phyloP scores from a whole-genome alignment of 371 early-diverging fungal species.

The Lichtheimia ramosa region DNA sequence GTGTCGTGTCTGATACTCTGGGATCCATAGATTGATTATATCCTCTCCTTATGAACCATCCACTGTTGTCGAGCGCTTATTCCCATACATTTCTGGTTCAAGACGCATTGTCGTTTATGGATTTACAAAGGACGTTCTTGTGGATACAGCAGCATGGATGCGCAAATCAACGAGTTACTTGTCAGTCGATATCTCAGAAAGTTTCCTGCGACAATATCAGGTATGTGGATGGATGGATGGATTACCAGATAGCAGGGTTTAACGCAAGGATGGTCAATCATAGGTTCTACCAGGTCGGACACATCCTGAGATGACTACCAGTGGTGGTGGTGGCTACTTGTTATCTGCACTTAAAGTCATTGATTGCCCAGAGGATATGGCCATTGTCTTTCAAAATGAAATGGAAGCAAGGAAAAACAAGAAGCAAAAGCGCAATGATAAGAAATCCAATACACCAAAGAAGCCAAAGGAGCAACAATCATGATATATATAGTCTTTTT shows the following conservation, averaged over 20 bases:
- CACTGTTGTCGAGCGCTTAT: slow-evolving; percentile 68
- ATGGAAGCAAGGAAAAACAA: not conserved
- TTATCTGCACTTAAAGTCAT: slow-evolving; percentile 71
- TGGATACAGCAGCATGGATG: slow-evolving; percentile 72
- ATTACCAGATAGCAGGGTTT: too few relatives aligned
- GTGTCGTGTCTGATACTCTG: not conserved
- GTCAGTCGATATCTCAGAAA: slow-evolving; percentile 83
- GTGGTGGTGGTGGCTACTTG: slow-evolving; percentile 84
- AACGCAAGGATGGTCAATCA: slow-evolving; percentile 8
- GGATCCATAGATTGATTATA: slow-evolving; percentile 64
- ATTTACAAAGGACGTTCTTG: slow-evolving; percentile 78
- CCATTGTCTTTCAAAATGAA: slow-evolving; percentile 15
- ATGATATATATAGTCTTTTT: too few relatives aligned
- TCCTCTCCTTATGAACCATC: slow-evolving; percentile 75
- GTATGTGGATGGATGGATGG: slow-evolving; percentile 4
- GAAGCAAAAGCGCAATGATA: not conserved
- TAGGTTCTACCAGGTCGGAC: slow-evolving; percentile 89
- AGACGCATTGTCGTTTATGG: slow-evolving; percentile 86
- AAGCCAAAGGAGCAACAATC: too few relatives aligned
- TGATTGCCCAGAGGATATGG: slow-evolving; percentile 41
- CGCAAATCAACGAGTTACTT: slow-evolving; percentile 68
- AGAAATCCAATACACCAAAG: not conserved
- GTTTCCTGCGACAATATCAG: slow-evolving; percentile 88
- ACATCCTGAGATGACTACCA: slow-evolving; percentile 92
- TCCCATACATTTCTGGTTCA: slow-evolving; percentile 75